Percentiles rank a stretch among this genome's conserved stretches.
These are phyloP conservation scores for Berkeleyomyces rouxiae DNA, from an alignment of 2,329 filamentous ascomycete genomes.

Conservation along the genomic window DNA sequence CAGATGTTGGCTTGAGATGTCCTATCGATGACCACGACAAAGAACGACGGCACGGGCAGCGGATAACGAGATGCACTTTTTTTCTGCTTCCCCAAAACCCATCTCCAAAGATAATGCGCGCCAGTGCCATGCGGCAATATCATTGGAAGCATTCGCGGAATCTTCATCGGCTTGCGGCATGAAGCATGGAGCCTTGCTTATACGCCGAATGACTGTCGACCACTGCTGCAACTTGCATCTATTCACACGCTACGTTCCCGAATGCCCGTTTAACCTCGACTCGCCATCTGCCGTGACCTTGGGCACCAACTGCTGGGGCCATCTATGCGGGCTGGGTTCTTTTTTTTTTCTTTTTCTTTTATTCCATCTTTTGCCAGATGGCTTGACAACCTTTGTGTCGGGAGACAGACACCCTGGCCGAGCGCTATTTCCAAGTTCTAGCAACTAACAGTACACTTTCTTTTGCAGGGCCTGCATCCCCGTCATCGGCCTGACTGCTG, in stretches of 20 bases:
- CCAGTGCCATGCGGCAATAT: neutral
- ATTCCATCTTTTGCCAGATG: neutral
- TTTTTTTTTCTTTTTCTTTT: neutral
- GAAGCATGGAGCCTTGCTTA: neutral
- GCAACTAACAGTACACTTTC: conserved; percentile 2
- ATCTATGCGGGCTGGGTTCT: neutral
- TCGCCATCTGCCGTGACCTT: too few relatives aligned
- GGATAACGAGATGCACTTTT: too few relatives aligned
- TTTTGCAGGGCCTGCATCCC: conserved; percentile 54
- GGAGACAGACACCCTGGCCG: neutral
- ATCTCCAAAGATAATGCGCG: neutral
- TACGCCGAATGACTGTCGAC: too few relatives aligned
- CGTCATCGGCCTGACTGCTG: conserved; percentile 48
- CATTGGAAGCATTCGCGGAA: neutral
- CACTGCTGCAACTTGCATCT: neutral
- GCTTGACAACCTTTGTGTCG: neutral
- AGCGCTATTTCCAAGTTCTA: neutral
- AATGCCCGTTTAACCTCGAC: neutral
- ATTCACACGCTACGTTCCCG: neutral
- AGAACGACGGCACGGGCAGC: too few relatives aligned
- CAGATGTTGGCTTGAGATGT: neutral
- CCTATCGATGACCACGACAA: neutral
- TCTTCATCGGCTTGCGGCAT: neutral
- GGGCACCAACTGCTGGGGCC: neutral
- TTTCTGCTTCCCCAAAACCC: neutral